These are phyloP conservation scores for Diaporthe amygdali DNA, from an alignment of 2,329 filamentous ascomycete species.

Conservation along the genomic window DNA sequence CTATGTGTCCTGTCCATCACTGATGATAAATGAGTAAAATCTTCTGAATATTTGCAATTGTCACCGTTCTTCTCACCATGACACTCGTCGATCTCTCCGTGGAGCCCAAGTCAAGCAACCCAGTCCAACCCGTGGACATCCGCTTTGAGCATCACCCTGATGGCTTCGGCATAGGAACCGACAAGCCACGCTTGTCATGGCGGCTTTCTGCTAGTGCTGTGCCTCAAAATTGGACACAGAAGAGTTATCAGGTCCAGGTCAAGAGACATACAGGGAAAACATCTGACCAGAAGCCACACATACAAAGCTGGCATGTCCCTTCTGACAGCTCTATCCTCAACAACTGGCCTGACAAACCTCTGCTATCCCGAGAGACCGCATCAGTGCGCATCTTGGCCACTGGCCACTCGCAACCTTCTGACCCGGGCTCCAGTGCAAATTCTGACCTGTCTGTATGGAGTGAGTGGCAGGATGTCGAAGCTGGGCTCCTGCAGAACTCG, in stretches of 20 bases:
- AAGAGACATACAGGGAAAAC: background rate
- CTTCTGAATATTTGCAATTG: background rate
- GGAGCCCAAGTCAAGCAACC: background rate
- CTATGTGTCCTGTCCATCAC: background rate
- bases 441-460: background rate
- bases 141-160: constrained; percentile 25
- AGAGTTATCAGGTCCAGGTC: constrained; percentile 18
- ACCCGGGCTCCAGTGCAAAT: background rate
- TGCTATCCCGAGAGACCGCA: constrained; percentile 20
- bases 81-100: constrained; percentile 9
- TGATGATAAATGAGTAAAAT: background rate
- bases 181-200: constrained; percentile 22
- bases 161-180: constrained; percentile 22
- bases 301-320: constrained; percentile 7
- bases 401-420: background rate
- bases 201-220: background rate
- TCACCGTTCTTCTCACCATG: background rate
- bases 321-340: constrained; percentile 1
- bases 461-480: constrained; percentile 18
- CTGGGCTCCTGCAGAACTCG: constrained; percentile 8
- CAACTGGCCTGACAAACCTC: constrained; percentile 4
- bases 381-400: constrained; percentile 8
- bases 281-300: background rate
- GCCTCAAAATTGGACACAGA: constrained; percentile 16
- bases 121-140: background rate